Evolutionary conservation across 164 flowering plant species (phyloP).

Genomic region (Annona squamosa): DNA sequence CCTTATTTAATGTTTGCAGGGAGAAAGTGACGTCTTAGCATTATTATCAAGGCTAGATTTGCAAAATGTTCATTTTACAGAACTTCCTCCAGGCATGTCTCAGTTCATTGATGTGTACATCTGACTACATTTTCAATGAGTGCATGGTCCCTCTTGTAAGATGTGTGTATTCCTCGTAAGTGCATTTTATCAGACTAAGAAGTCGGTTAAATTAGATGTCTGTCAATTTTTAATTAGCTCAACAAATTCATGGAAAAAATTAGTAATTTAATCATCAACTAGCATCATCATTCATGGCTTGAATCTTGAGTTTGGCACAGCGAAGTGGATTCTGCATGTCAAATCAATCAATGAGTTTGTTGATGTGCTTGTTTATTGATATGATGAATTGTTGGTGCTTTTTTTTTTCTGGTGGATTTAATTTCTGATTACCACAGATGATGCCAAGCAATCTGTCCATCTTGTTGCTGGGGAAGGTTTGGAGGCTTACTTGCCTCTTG

Average conservation of each 20-base stretch:
- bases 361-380: not conserved
- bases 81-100: constrained; percentile 63
- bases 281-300: not conserved
- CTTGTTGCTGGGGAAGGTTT: constrained; percentile 90
- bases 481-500: constrained; percentile 92
- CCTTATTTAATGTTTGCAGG: constrained; percentile 37
- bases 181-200: not conserved
- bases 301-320: not conserved
- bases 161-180: not conserved
- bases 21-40: constrained; percentile 77
- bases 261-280: not conserved
- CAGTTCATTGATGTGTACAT: not conserved
- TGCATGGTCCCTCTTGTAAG: not conserved
- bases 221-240: not conserved
- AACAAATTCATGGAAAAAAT: not conserved
- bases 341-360: not conserved
- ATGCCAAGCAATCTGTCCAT: constrained; percentile 80
- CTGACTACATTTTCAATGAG: not conserved
- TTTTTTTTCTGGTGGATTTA: constrained; percentile 10
- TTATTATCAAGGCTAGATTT: constrained; percentile 76
- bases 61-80: constrained; percentile 44
- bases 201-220: not conserved
- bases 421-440: constrained; percentile 30
- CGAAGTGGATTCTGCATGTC: not conserved
- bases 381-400: constrained; percentile 8